Evolutionary conservation across 2,329 filamentous ascomycete genomes (phyloP), one percentile per base, ranked within the genome.

Genomic region (Aspergillus novofumigatus): DNA sequence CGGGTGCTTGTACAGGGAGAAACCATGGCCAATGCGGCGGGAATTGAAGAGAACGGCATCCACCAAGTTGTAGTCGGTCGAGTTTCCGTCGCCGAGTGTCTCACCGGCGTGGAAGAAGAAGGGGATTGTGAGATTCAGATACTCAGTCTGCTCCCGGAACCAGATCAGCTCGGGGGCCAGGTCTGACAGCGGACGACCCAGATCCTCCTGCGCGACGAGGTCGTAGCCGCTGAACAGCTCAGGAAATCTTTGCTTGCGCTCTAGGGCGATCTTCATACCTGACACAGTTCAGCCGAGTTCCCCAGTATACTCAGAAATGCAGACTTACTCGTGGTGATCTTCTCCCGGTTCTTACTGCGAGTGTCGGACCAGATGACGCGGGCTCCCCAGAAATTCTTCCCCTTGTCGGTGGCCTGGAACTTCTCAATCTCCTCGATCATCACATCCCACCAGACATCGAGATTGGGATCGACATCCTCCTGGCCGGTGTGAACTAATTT

Each of bases 101-200:
- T 96, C 92, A 63, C 92, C 92, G 0, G 92, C 91, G 71, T 96
- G 92, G 78, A 97, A 93, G 80, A 94, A 96, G 77, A 96, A 95
- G 1, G 92, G 92, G 9, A 97, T 85, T 47, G 90, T 84, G 48
- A 96, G 83, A 4, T 84, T 84, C 65, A 90, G 86, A 67, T 88
- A 80, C 0, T 84, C 83, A 70, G 91, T 95, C 66, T 88, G 84
- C 73, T 92, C 91, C 60, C 86, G 86, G 81, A 97, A 96, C 90
- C 90, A 96, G 74, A 96, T 91, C 0, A 96, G 78, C 69, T 94
- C 87, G 0, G 92, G 91, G 0, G 92, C 81, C 4, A 94, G 76
- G 62, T 93, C 88, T 25, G 82, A 79, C 26, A 96, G 82, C 0
- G 91, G 82, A 7, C 89, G 84, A 1, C 92, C 92, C 1, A 82